phyloP scores from a whole-genome alignment of 2,329 filamentous ascomycete species.

The Macrophomina phaseolina region DNA sequence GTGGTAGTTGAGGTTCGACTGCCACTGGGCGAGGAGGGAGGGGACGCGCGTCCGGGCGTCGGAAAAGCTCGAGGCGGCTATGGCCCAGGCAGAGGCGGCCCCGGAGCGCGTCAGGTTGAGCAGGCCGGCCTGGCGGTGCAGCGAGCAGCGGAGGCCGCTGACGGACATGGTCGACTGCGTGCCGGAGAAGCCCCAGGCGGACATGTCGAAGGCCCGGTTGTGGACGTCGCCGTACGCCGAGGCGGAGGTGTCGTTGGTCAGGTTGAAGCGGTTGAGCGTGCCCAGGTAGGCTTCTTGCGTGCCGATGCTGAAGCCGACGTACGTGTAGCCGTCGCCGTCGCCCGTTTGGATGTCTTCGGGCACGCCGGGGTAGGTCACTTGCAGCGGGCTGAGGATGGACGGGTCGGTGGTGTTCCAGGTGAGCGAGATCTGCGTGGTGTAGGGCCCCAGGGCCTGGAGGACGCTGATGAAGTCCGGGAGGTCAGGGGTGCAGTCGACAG shows the following conservation, averaged over 20 bases:
- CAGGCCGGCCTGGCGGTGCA: background rate
- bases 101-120: background rate
- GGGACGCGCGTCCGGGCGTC: background rate
- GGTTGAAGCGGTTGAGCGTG: too few relatives aligned
- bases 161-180: background rate
- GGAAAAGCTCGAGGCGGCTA: background rate
- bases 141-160: background rate
- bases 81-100: background rate
- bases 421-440: background rate
- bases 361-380: background rate
- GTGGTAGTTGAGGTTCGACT: conserved; percentile 15
- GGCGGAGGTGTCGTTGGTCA: too few relatives aligned
- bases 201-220: background rate
- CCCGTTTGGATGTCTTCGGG: background rate
- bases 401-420: background rate
- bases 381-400: background rate
- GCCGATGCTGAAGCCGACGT: too few relatives aligned
- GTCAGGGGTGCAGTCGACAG: background rate
- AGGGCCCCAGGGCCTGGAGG: background rate
- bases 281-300: too few relatives aligned
- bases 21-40: conserved; percentile 7
- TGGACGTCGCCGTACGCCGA: background rate
- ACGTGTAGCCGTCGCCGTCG: too few relatives aligned
- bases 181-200: background rate
- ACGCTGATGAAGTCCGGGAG: background rate